Conservation (phyloP, 2,329 filamentous ascomycete species). For the Madurella mycetomatis region DNA sequence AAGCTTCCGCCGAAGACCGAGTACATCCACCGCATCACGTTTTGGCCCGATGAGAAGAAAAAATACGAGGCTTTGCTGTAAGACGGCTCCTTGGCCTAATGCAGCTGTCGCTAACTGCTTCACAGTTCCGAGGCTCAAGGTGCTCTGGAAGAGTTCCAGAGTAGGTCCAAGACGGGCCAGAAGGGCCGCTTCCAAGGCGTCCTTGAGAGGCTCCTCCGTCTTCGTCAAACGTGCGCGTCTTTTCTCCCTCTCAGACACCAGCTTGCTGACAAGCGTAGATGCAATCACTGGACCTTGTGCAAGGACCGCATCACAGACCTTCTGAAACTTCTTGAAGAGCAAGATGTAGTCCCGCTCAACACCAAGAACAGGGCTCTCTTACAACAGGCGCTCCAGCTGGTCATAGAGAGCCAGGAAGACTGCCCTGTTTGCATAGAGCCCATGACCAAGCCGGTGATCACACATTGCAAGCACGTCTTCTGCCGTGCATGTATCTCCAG, state of each 20-base stretch:
- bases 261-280: conserved; percentile 38
- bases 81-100: conserved; percentile 27
- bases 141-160: conserved; percentile 58
- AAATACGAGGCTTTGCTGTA: conserved; percentile 72
- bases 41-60: conserved; percentile 67
- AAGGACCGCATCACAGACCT: conserved; percentile 70
- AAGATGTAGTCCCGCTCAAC: conserved; percentile 65
- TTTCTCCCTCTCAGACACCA: conserved; percentile 24
- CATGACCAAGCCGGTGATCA: conserved; percentile 72
- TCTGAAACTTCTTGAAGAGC: conserved; percentile 61
- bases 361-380: conserved; percentile 67
- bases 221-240: conserved; percentile 62
- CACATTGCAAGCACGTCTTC: conserved; percentile 77
- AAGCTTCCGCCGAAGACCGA: conserved; percentile 73
- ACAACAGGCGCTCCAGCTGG: conserved; percentile 69
- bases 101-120: conserved; percentile 22
- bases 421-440: conserved; percentile 77
- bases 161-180: conserved; percentile 38
- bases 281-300: conserved; percentile 84
- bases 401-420: conserved; percentile 75
- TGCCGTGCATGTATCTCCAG: conserved; percentile 69
- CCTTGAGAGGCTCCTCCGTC: conserved; percentile 74
- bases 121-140: conserved; percentile 67
- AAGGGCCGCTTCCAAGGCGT: conserved; percentile 65
- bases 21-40: conserved; percentile 70